These are phyloP conservation scores for Santalum album DNA, from an alignment of 164 flowering plant genomes.

Conservation along the genomic window DNA sequence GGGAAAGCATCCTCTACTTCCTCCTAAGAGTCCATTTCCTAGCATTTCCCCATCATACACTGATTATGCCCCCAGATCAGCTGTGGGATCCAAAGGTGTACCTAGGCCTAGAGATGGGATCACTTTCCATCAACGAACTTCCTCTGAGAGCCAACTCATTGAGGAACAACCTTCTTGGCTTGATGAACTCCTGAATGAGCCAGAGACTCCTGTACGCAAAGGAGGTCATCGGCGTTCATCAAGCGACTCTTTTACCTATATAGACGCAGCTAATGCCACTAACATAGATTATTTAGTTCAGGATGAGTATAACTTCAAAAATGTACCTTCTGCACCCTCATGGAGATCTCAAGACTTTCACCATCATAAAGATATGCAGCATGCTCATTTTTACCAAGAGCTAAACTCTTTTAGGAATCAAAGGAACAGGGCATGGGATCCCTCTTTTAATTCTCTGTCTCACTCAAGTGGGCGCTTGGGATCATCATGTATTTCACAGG, in stretches of 20 bases:
- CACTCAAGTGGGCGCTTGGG: constrained; percentile 29
- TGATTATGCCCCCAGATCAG: constrained; percentile 45
- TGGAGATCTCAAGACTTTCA: constrained; percentile 56
- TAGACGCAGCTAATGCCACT: constrained; percentile 42
- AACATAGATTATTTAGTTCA: constrained; percentile 32
- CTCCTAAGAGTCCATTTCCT: constrained; percentile 84
- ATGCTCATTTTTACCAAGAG: constrained; percentile 37
- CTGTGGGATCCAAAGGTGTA: constrained; percentile 35
- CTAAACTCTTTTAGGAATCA: constrained; percentile 25
- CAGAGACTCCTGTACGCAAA: constrained; percentile 71
- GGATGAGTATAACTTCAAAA: constrained; percentile 34
- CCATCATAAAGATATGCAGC: constrained; percentile 30
- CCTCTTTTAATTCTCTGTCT: constrained; percentile 24
- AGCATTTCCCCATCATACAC: constrained; percentile 44
- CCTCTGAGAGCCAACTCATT: constrained; percentile 65
- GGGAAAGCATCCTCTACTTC: constrained; percentile 68
- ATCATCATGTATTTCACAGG: constrained; percentile 23
- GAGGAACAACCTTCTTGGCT: constrained; percentile 97
- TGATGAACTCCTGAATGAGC: constrained; percentile 87
- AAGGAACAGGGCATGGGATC: constrained; percentile 43
- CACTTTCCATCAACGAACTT: constrained; percentile 62
- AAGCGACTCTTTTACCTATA: constrained; percentile 82
- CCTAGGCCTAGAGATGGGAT: constrained; percentile 55
- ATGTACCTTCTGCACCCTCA: constrained; percentile 29
- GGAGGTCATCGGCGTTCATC: constrained; percentile 82